Percentiles rank a stretch among this genome's conserved stretches.
Conservation (phyloP, 2,329 filamentous ascomycete genomes). For the Aureobasidium sp. region DNA sequence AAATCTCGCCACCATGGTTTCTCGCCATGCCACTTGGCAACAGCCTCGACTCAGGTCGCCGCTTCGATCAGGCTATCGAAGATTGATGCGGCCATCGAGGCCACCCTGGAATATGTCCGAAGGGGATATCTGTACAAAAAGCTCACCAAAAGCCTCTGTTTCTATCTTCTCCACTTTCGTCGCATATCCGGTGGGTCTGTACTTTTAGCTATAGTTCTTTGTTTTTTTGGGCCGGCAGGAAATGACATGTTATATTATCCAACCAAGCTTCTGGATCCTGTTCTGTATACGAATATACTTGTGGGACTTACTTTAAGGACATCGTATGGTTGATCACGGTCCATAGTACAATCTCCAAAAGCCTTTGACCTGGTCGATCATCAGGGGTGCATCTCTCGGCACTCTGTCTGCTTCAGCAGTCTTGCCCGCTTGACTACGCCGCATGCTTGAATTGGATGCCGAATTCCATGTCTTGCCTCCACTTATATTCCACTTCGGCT, state of each 20-base stretch:
- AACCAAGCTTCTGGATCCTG: not conserved
- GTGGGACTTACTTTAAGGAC: too few species aligned
- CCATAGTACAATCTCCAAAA: not conserved
- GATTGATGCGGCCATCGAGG: not conserved
- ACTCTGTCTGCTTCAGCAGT: not conserved
- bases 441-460: not conserved
- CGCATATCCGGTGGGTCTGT: conserved; percentile 9
- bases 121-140: conserved; percentile 14
- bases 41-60: conserved; percentile 2
- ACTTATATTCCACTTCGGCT: not conserved
- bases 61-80: conserved; percentile 11
- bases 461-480: not conserved
- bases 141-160: conserved; percentile 12
- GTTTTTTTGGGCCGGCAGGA: conserved; percentile 6
- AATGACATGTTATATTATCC: conserved; percentile 13
- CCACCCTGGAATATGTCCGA: not conserved
- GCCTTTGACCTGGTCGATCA: not conserved
- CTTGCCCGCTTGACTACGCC: not conserved
- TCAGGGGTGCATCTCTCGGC: not conserved
- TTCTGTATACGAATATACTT: not conserved
- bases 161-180: conserved; percentile 13
- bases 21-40: not conserved
- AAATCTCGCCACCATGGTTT: not conserved
- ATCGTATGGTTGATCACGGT: not conserved
- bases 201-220: conserved; percentile 15